Evolutionary conservation across 2,329 filamentous ascomycete genomes (phyloP), one percentile per base, ranked within the genome.

Genomic region (Aspergillus ochraceoroseus): DNA sequence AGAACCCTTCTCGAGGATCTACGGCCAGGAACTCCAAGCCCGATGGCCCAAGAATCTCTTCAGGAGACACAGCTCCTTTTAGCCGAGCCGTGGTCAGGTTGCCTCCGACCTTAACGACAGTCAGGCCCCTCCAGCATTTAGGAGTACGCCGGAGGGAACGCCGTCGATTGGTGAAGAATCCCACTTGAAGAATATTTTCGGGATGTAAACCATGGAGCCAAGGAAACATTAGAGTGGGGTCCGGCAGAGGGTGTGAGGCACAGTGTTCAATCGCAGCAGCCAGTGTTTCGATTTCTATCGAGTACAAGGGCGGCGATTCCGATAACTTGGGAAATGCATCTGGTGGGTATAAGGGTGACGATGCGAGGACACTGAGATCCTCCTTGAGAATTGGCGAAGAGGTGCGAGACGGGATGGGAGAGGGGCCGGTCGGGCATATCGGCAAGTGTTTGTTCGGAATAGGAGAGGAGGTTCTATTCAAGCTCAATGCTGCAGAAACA

Each of bases 191-290:
- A 46, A 87, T 81, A 58, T 98, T 98, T 46, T 84, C 79, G 0
- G 86, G 82, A 57, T 96, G 89, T 27, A 96, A 70, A 15, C 92
- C 92, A 67, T 98, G 92, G 15, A 95, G 73, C 92, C 92, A 98
- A 2, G 92, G 92, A 57, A 96, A 98, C 47, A 96, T 86, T 46
- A 81, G 75, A n/a, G 83, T 78, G 0, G 92, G 81, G 41, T 90
- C 81, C 5, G 92, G 90, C 15, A 96, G 72, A 1, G 88, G 83
- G 57, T 94, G 87, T 2, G 80, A 76, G 2, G 90, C 78, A 44
- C 80, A 70, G 55, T 89, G 79, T 49, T 94, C 80, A 22, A 96
- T 60, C 1, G 90, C 87, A 31, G 79, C 73, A 7, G 80, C 79
- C 29, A 95, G 73, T 18, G 77, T 77, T 27, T 72, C 70, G 19